Evolutionary conservation across 371 early-diverging fungal species (phyloP), one percentile per base, ranked within the genome.

Genomic region (Apophysomyces ossiformis): DNA sequence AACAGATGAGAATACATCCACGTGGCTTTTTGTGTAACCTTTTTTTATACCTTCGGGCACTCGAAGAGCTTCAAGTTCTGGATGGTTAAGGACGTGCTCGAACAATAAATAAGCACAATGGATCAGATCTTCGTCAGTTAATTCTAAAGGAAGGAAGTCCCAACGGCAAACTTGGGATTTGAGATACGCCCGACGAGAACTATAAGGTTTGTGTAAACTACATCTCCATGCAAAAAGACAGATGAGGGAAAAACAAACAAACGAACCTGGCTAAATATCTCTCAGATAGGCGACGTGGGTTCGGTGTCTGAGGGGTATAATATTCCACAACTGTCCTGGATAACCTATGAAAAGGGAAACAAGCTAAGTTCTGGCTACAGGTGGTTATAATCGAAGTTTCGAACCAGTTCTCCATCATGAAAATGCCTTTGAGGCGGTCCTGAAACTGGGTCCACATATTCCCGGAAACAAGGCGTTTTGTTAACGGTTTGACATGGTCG

Each of bases 81-180:
- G 88, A 43, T 83, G 71, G 57, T 79, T 76, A 69, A 86, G 77
- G 38, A 85, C 82, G 56, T 90, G 87, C 71, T 84, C 77, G 46
- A 90, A 72, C 58, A 89, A 84, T 63, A 90, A 75, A 57, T 78
- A 81, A 0, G 84, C 88, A 46, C 89, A 86, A 61, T 88, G 84
- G 57, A 90, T 75, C 66, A 89, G 69, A 57, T 90, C 91, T 41
- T 82, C 79, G 37, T 80, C 79, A 18, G 78, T 71, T 18, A 89
- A 67, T 57, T 89, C 87, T 65, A 87, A 82, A 6, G 91, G 89
- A 64, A 80, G 69, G 63, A 89, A 89, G 36, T 84, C 79, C 90
- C 91, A 89, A 44, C 83, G 85, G 21, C 85, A 75, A 6, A 89
- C 73, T 43, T 78, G 77, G 18, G 61, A 61, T 62, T 76, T 76